These are phyloP conservation scores for Phytopythium cucurbitacearum DNA, from an alignment of 352 stramenopile species.

Conservation along the genomic window DNA sequence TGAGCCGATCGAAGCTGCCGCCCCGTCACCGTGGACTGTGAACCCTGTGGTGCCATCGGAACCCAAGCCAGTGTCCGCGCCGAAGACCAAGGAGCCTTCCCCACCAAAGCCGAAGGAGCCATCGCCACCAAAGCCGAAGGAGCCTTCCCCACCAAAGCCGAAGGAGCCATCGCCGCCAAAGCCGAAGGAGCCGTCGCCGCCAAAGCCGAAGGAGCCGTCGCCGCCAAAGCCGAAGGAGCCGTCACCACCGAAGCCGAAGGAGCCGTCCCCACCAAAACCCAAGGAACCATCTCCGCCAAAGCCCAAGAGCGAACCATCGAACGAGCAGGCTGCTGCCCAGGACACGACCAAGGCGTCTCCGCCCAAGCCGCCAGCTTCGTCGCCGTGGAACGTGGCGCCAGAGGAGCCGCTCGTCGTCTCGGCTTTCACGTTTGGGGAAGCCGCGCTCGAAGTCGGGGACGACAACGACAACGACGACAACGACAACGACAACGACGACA, in stretches of 20 bases:
- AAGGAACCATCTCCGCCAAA: slow-evolving; percentile 10
- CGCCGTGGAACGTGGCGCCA: slow-evolving; percentile 10
- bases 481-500: slow-evolving; percentile 21
- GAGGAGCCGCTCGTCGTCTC: slow-evolving; percentile 17
- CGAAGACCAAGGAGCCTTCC: slow-evolving; percentile 8
- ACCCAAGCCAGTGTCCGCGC: background rate
- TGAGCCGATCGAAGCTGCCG: slow-evolving; percentile 11
- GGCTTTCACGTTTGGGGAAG: slow-evolving; percentile 15
- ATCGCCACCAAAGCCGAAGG: slow-evolving; percentile 3
- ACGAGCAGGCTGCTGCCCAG: background rate
- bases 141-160: background rate
- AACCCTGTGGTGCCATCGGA: slow-evolving; percentile 11
- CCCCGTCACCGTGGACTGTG: slow-evolving; percentile 12
- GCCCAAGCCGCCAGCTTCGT: slow-evolving; percentile 11
- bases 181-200: slow-evolving; percentile 4
- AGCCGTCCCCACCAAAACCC: slow-evolving; percentile 2
- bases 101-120: background rate
- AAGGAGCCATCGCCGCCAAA: background rate
- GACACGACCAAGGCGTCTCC: slow-evolving; percentile 6
- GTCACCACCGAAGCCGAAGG: slow-evolving; percentile 11
- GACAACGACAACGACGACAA: slow-evolving; percentile 29
- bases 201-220: slow-evolving; percentile 8
- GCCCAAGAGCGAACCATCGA: slow-evolving; percentile 3
- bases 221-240: slow-evolving; percentile 9
- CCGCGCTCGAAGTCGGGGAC: slow-evolving; percentile 19